Conservation (phyloP, 2,329 filamentous ascomycete genomes). For the Diaporthe sp. region DNA sequence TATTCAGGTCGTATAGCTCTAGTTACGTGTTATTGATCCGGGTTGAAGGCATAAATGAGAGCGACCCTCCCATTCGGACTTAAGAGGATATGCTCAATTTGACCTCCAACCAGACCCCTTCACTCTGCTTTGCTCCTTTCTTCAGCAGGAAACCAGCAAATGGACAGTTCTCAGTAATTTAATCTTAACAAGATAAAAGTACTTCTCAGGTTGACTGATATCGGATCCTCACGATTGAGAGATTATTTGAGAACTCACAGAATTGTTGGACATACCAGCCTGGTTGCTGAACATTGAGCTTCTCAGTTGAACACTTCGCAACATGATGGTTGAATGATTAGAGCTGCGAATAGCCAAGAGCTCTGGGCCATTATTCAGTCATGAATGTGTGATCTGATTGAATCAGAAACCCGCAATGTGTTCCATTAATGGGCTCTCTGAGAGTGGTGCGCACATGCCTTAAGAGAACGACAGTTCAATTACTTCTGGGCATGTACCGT, state of each 20-base stretch:
- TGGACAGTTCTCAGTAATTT: too few species aligned
- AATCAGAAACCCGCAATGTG: too few species aligned
- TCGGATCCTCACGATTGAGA: neutral
- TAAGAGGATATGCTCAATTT: neutral
- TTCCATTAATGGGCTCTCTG: neutral
- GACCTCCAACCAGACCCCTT: neutral
- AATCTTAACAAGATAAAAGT: neutral
- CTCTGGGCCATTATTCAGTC: neutral
- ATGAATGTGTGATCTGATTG: neutral
- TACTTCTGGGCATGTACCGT: too few species aligned
- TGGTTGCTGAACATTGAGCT: too few species aligned
- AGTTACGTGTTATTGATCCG: too few species aligned
- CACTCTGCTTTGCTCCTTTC: conserved; percentile 13
- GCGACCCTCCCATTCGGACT: neutral
- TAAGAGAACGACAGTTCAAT: too few species aligned
- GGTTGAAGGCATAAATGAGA: neutral
- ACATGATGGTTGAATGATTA: neutral
- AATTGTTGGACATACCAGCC: neutral
- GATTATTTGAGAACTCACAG: neutral
- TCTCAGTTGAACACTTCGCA: neutral
- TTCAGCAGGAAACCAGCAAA: neutral
- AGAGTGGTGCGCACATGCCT: neutral
- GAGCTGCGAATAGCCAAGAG: neutral
- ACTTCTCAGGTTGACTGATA: neutral
- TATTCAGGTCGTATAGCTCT: too few species aligned